Conservation (phyloP, 495 filamentous ascomycete genomes). For the Trichoderma gamsii region DNA sequence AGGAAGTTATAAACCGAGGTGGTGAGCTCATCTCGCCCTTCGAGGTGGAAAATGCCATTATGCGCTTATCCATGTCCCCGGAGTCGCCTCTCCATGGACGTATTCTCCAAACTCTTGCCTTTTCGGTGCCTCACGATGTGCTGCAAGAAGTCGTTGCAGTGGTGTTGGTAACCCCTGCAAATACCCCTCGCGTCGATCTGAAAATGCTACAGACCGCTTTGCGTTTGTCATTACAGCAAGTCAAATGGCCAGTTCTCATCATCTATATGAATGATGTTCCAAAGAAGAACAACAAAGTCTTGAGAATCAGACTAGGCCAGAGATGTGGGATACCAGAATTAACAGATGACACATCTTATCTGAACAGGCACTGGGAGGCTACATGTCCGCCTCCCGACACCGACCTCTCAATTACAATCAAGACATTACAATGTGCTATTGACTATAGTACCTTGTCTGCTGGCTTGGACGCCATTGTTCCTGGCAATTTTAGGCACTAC, state of each 20-base stretch:
- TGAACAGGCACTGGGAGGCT: slow-evolving; percentile 32
- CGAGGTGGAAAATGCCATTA: slow-evolving; percentile 34
- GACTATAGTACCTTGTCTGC: background rate
- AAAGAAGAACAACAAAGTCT: slow-evolving; percentile 39
- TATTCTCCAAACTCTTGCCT: slow-evolving; percentile 35
- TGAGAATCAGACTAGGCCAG: slow-evolving; percentile 37
- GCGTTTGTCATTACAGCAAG: slow-evolving; percentile 28
- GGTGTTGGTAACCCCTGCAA: slow-evolving; percentile 32
- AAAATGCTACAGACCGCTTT: slow-evolving; percentile 30
- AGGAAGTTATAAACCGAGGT: slow-evolving; percentile 55
- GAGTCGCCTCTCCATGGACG: slow-evolving; percentile 29
- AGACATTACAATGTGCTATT: slow-evolving; percentile 20
- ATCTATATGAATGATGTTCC: slow-evolving; percentile 41
- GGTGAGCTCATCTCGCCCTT: slow-evolving; percentile 52
- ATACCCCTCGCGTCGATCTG: slow-evolving; percentile 28
- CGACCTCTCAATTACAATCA: slow-evolving; percentile 25
- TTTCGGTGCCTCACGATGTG: slow-evolving; percentile 38
- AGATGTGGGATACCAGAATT: slow-evolving; percentile 29
- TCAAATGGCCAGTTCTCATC: slow-evolving; percentile 37
- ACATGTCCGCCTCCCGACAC: slow-evolving; percentile 32
- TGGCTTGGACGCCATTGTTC: background rate
- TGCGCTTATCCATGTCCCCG: slow-evolving; percentile 26
- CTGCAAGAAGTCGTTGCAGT: slow-evolving; percentile 42
- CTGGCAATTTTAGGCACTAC: slow-evolving; percentile 2
- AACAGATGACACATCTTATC: slow-evolving; percentile 22